These are phyloP conservation scores for Apophysomyces variabilis DNA, from an alignment of 371 early-diverging fungal genomes.

Conservation along the genomic window DNA sequence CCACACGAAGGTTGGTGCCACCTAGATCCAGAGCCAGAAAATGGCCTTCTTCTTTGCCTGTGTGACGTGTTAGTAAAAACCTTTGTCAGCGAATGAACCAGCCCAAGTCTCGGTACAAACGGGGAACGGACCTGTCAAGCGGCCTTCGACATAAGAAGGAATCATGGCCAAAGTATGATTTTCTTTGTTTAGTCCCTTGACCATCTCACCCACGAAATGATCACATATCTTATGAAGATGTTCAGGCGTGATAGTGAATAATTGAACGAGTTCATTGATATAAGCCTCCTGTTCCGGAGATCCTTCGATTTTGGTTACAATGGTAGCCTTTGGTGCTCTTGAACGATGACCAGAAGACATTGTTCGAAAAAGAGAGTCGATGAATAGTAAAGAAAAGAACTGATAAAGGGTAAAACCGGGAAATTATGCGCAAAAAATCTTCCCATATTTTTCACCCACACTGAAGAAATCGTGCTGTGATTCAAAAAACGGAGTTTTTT, in stretches of 20 bases:
- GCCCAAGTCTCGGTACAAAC: background rate
- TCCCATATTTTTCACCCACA: no score
- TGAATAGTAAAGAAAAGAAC: background rate
- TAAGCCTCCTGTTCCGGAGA: conserved; percentile 54
- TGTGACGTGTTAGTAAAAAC: conserved; percentile 35
- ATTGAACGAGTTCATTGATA: conserved; percentile 48
- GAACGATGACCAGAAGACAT: background rate
- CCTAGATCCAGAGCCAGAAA: conserved; percentile 94
- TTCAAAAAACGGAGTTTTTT: background rate
- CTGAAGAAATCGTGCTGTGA: conserved; percentile 1
- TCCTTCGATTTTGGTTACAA: conserved; percentile 35
- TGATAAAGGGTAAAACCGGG: background rate
- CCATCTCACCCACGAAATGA: conserved; percentile 75
- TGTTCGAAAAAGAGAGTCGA: background rate
- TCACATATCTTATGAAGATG: conserved; percentile 67
- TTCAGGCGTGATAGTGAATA: conserved; percentile 63
- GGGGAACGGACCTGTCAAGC: conserved; percentile 42
- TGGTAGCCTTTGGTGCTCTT: conserved; percentile 22
- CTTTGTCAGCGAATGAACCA: background rate
- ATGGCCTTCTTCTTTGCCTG: conserved; percentile 81
- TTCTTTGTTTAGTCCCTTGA: conserved; percentile 69
- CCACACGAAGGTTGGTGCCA: conserved; percentile 94
- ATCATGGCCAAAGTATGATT: conserved; percentile 79
- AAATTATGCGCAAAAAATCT: no score
- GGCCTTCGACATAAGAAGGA: conserved; percentile 72